Base-by-base conservation (phyloP, 2,329 filamentous ascomycete species). In the Gyromitra esculenta region DNA sequence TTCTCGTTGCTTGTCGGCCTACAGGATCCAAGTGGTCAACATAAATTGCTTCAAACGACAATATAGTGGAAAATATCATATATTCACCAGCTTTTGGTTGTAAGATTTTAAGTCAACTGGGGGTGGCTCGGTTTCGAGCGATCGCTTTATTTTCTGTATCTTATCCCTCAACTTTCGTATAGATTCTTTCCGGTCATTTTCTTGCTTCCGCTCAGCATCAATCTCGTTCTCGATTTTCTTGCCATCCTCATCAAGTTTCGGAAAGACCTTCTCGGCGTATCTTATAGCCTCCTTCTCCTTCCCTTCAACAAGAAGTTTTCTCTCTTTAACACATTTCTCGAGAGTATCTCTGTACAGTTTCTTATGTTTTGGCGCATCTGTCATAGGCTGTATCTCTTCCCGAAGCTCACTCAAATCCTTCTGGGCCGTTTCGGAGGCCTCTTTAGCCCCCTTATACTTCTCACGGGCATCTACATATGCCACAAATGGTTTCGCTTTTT, bases 301-400 rank as follows among this genome's bases (percentile, higher is more conserved):
- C 35, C 81, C 41, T 77, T 79, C 8, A 79, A 73, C 73, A 13
- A 78, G 48, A 25, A 63, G 83, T 6, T 87, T 88, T 76, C 90
- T 89, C 41, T 86, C 85, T 1, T 84, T 83, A 0, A 91, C 86
- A 63, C 78, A 80, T 21, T 54, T 68, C 43, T 77, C 73, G 4
- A 88, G 87, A 5, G 84, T 82, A 45, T 89, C 84, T 21, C 96
- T 84, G 81, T 98, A 97, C 0, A 84, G 83, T 78, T 92, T 84
- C 82, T 97, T 97, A 2, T 85, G 84, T 71, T 90, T 89, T 57
- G 94, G 88, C 1, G 90, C 90, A 79, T 88, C 84, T 60, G 96
- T 83, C 0, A 90, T 89, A 4, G 96, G 96, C 6, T 89, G 89
- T 18, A 89, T 83, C 69, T 89, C 85, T 1, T 85, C 82, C 81